Conservation (phyloP, 768 basidiomycete species). For the Leccinum arenicola region DNA sequence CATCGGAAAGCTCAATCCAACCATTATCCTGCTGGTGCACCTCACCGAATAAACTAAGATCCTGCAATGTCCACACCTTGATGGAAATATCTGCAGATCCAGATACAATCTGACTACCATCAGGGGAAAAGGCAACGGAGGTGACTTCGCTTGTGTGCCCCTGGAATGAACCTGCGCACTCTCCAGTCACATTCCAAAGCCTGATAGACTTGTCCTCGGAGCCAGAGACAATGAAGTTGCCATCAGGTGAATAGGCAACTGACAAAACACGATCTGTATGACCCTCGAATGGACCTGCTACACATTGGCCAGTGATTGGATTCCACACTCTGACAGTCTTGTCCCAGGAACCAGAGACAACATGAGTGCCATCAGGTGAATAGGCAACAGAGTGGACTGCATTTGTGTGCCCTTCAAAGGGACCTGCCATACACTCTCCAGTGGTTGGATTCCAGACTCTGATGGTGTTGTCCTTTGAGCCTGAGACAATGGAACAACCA, state of each 20-base stretch:
- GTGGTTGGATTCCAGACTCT: constrained; percentile 21
- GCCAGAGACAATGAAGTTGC: constrained; percentile 13
- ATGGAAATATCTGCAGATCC: constrained; percentile 14
- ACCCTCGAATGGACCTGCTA: constrained; percentile 20
- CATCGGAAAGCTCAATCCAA: constrained; percentile 15
- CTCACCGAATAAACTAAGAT: background rate
- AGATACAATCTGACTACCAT: constrained; percentile 17
- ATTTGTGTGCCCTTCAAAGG: constrained; percentile 18
- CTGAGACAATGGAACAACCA: constrained; percentile 22
- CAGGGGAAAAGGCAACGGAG: constrained; percentile 15
- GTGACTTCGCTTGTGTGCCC: constrained; percentile 8
- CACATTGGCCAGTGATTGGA: constrained; percentile 10
- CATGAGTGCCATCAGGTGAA: constrained; percentile 19
- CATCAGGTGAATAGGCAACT: constrained; percentile 22
- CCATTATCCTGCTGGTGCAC: constrained; percentile 13
- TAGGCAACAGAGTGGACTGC: constrained; percentile 18
- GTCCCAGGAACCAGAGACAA: constrained; percentile 28
- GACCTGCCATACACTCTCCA: constrained; percentile 15
- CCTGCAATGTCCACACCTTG: constrained; percentile 9
- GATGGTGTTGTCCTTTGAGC: constrained; percentile 20
- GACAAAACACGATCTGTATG: constrained; percentile 13
- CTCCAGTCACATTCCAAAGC: constrained; percentile 18
- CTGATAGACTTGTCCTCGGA: constrained; percentile 18
- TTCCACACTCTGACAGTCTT: constrained; percentile 24
- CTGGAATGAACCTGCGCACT: constrained; percentile 17